A percentile compares a stretch with the other conserved stretches of the same genome.
Evolutionary conservation across 2,329 filamentous ascomycete species (phyloP).

Genomic region (Fusarium brachygibbosum): DNA sequence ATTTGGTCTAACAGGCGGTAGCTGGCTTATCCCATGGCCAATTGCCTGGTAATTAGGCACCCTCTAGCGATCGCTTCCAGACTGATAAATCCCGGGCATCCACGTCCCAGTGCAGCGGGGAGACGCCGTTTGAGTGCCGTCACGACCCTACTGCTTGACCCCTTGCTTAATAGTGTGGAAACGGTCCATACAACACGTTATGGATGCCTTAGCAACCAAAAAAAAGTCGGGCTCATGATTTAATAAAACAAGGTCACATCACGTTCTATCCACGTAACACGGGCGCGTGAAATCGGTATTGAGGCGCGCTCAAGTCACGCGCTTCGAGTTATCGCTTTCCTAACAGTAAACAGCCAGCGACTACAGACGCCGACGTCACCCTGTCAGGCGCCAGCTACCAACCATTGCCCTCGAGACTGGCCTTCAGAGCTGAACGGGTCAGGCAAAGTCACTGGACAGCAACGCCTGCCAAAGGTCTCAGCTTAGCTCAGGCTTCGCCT

Average conservation of each 20-base stretch:
- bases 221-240: slow-evolving; percentile 34
- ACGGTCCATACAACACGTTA: slow-evolving; percentile 11
- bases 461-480: slow-evolving; percentile 42
- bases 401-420: slow-evolving; percentile 28
- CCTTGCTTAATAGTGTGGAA: slow-evolving; percentile 34
- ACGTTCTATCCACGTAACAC: slow-evolving; percentile 32
- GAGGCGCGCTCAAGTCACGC: slow-evolving; percentile 39
- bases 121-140: slow-evolving; percentile 33
- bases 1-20: slow-evolving; percentile 9
- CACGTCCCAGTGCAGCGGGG: slow-evolving; percentile 21
- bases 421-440: slow-evolving; percentile 29
- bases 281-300: slow-evolving; percentile 35
- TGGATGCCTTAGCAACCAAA: slow-evolving; percentile 48
- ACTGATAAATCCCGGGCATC: slow-evolving; percentile 29
- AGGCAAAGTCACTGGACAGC: slow-evolving; percentile 45
- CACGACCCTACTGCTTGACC: slow-evolving; percentile 25
- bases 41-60: slow-evolving; percentile 31
- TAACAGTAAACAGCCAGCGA: slow-evolving; percentile 7
- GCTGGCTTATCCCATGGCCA: slow-evolving; percentile 13
- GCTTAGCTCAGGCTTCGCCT: slow-evolving; percentile 21
- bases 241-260: slow-evolving; percentile 40
- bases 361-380: slow-evolving; percentile 21
- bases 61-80: slow-evolving; percentile 22
- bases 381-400: slow-evolving; percentile 35
- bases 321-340: slow-evolving; percentile 11